A percentile compares a stretch with the other conserved stretches of the same genome.
These are phyloP conservation scores for Piromyces finnis DNA, from an alignment of 192 early-diverging fungal species.

Conservation along the genomic window DNA sequence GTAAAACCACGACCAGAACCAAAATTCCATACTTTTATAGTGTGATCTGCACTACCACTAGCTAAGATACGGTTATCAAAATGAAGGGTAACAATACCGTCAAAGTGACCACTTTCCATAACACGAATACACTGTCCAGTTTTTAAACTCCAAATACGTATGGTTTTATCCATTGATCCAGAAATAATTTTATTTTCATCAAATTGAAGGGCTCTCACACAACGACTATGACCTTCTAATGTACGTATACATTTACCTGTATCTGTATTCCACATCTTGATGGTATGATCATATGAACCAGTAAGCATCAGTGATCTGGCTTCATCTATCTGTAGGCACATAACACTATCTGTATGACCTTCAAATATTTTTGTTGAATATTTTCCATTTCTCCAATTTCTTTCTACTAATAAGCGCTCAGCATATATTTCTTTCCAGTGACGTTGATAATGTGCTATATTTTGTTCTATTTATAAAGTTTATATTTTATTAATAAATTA, in stretches of 20 bases:
- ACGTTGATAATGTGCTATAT: slow-evolving; percentile 18
- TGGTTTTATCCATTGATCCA: slow-evolving; percentile 77
- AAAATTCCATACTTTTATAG: slow-evolving; percentile 78
- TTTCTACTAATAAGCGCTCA: slow-evolving; percentile 75
- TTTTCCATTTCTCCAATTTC: slow-evolving; percentile 81
- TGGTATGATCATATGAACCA: slow-evolving; percentile 72
- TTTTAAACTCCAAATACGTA: slow-evolving; percentile 84
- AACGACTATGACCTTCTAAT: slow-evolving; percentile 67
- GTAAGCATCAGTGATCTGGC: slow-evolving; percentile 49
- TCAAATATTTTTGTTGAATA: slow-evolving; percentile 26
- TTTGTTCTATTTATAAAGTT: no score
- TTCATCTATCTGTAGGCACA: slow-evolving; percentile 79
- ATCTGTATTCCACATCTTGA: slow-evolving; percentile 76
- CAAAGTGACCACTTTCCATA: slow-evolving; percentile 45
- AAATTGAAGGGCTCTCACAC: slow-evolving; percentile 79
- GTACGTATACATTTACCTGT: slow-evolving; percentile 60
- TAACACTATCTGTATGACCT: slow-evolving; percentile 79
- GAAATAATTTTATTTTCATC: slow-evolving; percentile 87
- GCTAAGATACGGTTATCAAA: slow-evolving; percentile 62
- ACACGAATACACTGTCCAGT: slow-evolving; percentile 74
- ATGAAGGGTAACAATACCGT: slow-evolving; percentile 71
- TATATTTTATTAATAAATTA: no score
- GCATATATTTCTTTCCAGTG: slow-evolving; percentile 94
- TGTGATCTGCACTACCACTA: slow-evolving; percentile 66
- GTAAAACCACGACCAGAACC: slow-evolving; percentile 40